phyloP scores from a whole-genome alignment of 2,329 filamentous ascomycete species.

The Fusarium cyanostomum region DNA sequence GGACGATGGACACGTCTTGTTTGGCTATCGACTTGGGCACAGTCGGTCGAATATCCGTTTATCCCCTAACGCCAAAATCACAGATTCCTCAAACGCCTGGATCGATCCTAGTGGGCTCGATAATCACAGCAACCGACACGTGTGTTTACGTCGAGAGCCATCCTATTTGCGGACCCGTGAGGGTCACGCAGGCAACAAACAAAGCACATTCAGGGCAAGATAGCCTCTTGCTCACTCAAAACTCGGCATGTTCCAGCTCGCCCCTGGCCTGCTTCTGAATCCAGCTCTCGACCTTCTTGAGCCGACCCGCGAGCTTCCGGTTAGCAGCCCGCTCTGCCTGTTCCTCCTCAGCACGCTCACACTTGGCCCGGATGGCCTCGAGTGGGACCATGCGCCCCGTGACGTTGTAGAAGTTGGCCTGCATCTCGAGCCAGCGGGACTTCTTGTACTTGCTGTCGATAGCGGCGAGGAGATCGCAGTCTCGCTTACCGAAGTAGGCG shows the following conservation, averaged over 20 bases:
- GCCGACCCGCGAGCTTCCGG: not conserved
- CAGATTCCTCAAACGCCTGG: not conserved
- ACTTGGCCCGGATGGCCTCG: slow-evolving; percentile 49
- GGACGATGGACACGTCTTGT: slow-evolving; percentile 2
- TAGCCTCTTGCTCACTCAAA: not conserved
- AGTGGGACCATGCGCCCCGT: slow-evolving; percentile 54
- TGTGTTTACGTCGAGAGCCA: not conserved
- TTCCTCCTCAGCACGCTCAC: slow-evolving; percentile 44
- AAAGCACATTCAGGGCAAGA: not conserved
- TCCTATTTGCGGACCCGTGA: not conserved
- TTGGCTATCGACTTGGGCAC: slow-evolving; percentile 10
- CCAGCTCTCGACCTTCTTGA: slow-evolving; percentile 36
- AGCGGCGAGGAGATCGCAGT: slow-evolving; percentile 50
- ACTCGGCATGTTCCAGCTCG: not conserved
- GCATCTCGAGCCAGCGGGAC: slow-evolving; percentile 54
- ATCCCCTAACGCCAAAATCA: slow-evolving; percentile 2
- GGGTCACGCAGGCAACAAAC: slow-evolving; percentile 2
- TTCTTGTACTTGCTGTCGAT: slow-evolving; percentile 47
- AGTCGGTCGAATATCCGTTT: slow-evolving; percentile 4
- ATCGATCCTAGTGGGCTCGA: not conserved
- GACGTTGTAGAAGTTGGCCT: slow-evolving; percentile 55
- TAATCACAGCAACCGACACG: slow-evolving; percentile 4
- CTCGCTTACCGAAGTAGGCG: slow-evolving; percentile 41
- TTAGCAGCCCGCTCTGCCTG: slow-evolving; percentile 8
- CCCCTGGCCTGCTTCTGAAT: slow-evolving; percentile 6